Evolutionary conservation across 345 rosid species (phyloP), one percentile per base, ranked within the genome.

Genomic region (Ceriops zippeliana): DNA sequence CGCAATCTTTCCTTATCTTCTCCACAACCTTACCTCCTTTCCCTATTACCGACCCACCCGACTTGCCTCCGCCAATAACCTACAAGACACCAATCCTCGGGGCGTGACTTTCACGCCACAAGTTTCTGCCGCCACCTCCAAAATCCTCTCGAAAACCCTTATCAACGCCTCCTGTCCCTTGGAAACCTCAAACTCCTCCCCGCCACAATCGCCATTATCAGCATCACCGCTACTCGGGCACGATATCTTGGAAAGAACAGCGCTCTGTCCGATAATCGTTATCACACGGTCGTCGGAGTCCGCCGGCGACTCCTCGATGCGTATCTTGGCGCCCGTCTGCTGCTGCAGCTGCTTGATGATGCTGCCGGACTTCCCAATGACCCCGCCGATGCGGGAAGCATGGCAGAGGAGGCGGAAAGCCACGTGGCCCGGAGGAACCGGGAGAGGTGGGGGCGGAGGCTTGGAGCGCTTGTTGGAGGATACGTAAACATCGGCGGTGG

Each of bases 11-110:
- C 82, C 88, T 85, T 34, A 92, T 90, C 75, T 83, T 85, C 81
- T 83, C 89, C 72, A 92, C 90, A 30, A 87, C 79, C 73, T 88
- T 90, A 69, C 96, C 96, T 62, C 96, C 96, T 64, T 92, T 92
- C 16, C 98, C 96, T 30, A 92, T 90, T 49, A 92, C 88, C 4
- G 91, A 85, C 28, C 92, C 0, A 74, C 93, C 65, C 90, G 95
- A 63, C 54, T 85, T 27, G 81, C 84, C 77, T 86, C 93, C 30
- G 90, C 89, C 84, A 92, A 69, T 76, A 90, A 61, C 72, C 96
- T 68, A 70, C 96, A 90, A 4, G 92, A 85, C 30, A 90, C 88
- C 71, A 85, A 70, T 49, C 82, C 83, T 67, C 67, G 75, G 77
- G 0, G 57, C 37, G 51, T 80, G 70, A 56, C 65, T 81, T 20